Evolutionary conservation across 2,329 filamentous ascomycete genomes (phyloP).

Genomic region (Paecilomyces niveus): DNA sequence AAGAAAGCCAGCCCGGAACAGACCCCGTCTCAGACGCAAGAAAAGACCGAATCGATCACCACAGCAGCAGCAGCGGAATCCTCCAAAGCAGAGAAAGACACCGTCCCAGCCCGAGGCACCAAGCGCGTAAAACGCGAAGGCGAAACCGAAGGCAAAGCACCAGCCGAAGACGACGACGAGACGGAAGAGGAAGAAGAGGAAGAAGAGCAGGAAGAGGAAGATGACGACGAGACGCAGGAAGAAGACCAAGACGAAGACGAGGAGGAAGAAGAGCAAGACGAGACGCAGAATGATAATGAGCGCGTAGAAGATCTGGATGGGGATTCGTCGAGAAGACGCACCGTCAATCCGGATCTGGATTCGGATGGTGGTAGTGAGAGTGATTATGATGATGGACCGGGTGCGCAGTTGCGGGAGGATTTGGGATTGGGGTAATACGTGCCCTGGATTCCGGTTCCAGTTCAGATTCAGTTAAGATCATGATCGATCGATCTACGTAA

Average conservation of each 20-base stretch:
- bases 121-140: slow-evolving; percentile 10
- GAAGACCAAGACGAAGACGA: slow-evolving; percentile 17
- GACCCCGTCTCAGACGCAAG: slow-evolving; percentile 19
- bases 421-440: slow-evolving; percentile 6
- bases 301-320: slow-evolving; percentile 31
- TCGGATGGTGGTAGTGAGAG: background rate
- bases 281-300: slow-evolving; percentile 25
- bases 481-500: background rate
- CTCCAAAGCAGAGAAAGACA: slow-evolving; percentile 49
- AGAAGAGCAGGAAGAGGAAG: slow-evolving; percentile 15
- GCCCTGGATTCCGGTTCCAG: background rate
- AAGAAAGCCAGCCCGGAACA: slow-evolving; percentile 22
- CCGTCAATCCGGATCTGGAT: background rate
- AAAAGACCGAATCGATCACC: slow-evolving; percentile 41
- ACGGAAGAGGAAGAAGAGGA: slow-evolving; percentile 3
- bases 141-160: background rate
- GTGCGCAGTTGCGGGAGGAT: slow-evolving; percentile 8
- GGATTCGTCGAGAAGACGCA: slow-evolving; percentile 3
- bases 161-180: slow-evolving; percentile 5
- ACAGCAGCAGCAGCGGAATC: slow-evolving; percentile 50
- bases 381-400: slow-evolving; percentile 9
- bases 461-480: background rate
- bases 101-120: slow-evolving; percentile 42
- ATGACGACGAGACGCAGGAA: slow-evolving; percentile 13
- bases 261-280: slow-evolving; percentile 16